Conservation (phyloP, 192 early-diverging fungal genomes). For the Mortierella claussenii region DNA sequence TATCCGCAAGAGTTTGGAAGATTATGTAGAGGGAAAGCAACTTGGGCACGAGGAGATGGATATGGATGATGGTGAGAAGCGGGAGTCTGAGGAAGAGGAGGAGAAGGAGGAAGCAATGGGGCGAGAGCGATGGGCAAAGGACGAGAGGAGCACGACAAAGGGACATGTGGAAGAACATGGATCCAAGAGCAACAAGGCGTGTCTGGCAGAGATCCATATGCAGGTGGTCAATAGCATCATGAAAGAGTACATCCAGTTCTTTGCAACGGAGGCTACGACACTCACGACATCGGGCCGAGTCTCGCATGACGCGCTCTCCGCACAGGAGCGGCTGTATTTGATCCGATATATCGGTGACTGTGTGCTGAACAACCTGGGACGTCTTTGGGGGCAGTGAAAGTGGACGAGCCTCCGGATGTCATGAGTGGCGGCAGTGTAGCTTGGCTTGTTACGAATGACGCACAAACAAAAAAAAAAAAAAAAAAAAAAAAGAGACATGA, state of each 20-base stretch:
- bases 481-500: too few relatives aligned
- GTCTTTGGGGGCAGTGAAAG: slow-evolving; percentile 12
- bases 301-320: background rate
- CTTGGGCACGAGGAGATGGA: too few relatives aligned
- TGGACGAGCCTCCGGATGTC: too few relatives aligned
- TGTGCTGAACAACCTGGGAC: slow-evolving; percentile 4
- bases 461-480: too few relatives aligned
- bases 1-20: background rate
- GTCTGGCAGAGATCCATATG: too few relatives aligned
- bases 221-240: slow-evolving; percentile 7
- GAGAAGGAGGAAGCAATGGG: background rate
- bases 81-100: background rate
- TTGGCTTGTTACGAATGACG: too few relatives aligned
- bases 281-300: background rate
- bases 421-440: background rate
- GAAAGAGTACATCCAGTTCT: slow-evolving; percentile 45
- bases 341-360: slow-evolving; percentile 16
- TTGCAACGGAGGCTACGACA: background rate
- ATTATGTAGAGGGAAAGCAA: background rate
- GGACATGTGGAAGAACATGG: too few relatives aligned
- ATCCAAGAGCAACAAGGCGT: too few relatives aligned
- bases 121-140: background rate
- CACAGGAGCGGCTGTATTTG: slow-evolving; percentile 2
- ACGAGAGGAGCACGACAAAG: too few relatives aligned
- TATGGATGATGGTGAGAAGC: too few relatives aligned